Conservation (phyloP, 2,329 filamentous ascomycete species). For the Piedraia hortae region DNA sequence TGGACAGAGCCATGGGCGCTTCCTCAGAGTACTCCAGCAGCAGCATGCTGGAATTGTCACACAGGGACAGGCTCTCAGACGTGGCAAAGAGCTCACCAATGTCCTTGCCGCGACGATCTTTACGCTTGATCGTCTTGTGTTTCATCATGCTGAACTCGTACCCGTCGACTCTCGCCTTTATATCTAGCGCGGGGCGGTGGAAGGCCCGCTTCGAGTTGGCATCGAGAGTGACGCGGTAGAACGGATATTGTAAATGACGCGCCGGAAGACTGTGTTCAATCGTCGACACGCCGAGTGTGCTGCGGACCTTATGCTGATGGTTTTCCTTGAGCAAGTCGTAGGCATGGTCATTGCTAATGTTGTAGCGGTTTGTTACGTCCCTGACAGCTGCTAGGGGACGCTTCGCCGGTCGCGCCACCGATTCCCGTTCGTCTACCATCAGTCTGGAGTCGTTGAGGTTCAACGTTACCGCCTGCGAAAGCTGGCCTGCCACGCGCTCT, state of each 20-base stretch:
- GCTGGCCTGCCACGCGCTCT: slow-evolving; percentile 39
- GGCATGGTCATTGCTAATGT: slow-evolving; percentile 84
- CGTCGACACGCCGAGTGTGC: slow-evolving; percentile 69
- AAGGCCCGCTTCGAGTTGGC: slow-evolving; percentile 50
- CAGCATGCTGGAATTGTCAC: slow-evolving; percentile 72
- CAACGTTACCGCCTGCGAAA: slow-evolving; percentile 53
- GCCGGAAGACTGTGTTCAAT: slow-evolving; percentile 88
- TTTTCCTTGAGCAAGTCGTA: slow-evolving; percentile 94
- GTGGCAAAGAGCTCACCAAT: slow-evolving; percentile 51
- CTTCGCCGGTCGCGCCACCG: slow-evolving; percentile 28
- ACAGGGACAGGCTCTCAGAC: slow-evolving; percentile 47
- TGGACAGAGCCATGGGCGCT: slow-evolving; percentile 69
- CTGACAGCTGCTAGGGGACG: slow-evolving; percentile 27
- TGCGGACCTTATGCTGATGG: slow-evolving; percentile 83
- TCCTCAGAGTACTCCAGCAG: slow-evolving; percentile 93
- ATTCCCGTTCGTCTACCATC: slow-evolving; percentile 50
- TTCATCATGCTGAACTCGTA: slow-evolving; percentile 46
- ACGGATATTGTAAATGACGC: slow-evolving; percentile 74
- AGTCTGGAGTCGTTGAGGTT: slow-evolving; percentile 75
- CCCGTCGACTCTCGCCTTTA: slow-evolving; percentile 28
- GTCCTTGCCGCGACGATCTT: slow-evolving; percentile 54
- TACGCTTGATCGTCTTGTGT: slow-evolving; percentile 48
- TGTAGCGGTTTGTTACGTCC: slow-evolving; percentile 59
- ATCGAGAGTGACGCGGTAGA: slow-evolving; percentile 68
- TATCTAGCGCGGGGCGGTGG: slow-evolving; percentile 53